phyloP scores from a whole-genome alignment of 2,329 filamentous ascomycete species.

The Metarhizium guizhouense region DNA sequence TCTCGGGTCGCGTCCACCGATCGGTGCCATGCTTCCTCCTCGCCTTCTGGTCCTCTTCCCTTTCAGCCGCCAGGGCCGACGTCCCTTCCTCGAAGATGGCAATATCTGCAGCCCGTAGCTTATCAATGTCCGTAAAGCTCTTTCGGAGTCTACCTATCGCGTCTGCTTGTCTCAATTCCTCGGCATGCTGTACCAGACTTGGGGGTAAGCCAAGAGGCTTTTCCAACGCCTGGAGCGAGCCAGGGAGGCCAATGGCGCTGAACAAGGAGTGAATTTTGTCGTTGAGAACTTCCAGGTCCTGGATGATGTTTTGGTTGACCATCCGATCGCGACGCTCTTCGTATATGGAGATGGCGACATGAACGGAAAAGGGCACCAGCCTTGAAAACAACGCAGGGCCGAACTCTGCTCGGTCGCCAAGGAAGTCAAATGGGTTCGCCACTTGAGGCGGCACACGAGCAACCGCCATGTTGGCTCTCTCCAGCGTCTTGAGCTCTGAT shows the following conservation, averaged over 20 bases:
- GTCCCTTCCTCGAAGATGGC: constrained; percentile 77
- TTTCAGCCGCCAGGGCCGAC: constrained; percentile 67
- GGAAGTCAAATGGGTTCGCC: constrained; percentile 65
- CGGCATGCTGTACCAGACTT: constrained; percentile 77
- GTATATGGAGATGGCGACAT: constrained; percentile 91
- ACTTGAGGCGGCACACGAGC: constrained; percentile 74
- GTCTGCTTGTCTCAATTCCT: constrained; percentile 87
- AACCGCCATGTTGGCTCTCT: constrained; percentile 81
- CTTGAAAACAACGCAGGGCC: constrained; percentile 82
- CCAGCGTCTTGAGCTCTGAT: constrained; percentile 74
- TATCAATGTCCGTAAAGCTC: constrained; percentile 82
- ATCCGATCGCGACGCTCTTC: constrained; percentile 84
- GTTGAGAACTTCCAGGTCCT: constrained; percentile 74
- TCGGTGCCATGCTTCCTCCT: constrained; percentile 77
- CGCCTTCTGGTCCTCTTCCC: constrained; percentile 71
- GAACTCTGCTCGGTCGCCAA: constrained; percentile 73
- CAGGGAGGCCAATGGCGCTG: constrained; percentile 77
- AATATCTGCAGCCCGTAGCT: constrained; percentile 72
- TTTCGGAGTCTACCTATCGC: constrained; percentile 68
- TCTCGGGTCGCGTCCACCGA: constrained; percentile 66
- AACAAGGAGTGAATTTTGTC: constrained; percentile 71
- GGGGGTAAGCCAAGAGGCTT: constrained; percentile 88
- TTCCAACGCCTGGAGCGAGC: constrained; percentile 86
- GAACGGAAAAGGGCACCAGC: constrained; percentile 90
- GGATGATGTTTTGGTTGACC: constrained; percentile 79